Evolutionary conservation across 495 filamentous ascomycete species (phyloP), one percentile per base, ranked within the genome.

Genomic region (Bryoglossum gracile): DNA sequence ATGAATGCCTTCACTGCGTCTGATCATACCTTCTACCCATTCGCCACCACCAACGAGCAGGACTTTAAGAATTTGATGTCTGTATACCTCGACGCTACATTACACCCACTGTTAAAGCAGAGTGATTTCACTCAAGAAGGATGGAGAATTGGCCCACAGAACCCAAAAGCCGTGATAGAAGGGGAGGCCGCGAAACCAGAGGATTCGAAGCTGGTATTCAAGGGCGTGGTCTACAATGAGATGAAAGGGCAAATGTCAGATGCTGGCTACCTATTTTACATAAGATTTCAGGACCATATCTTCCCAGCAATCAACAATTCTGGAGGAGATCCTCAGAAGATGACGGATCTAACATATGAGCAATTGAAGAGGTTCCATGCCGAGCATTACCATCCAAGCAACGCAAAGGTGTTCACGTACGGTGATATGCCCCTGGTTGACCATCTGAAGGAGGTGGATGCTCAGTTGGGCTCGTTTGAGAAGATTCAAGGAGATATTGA

Each of bases 161-260:
- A 98, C 61, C 84, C 86, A 5, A 70, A 74, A 34, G 76, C 77
- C 16, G 57, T 73, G 2, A 55, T 67, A 32, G 58, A 71, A 18
- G 69, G 65, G 3, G 69, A 72, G 9, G 65, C 57, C 18, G 56
- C 66, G 43, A 69, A 67, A 41, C 17, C 42, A 9, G 54, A 57
- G 32, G 54, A 55, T 21, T 75, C 68, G 43, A 79, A 76, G 28
- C 77, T 97, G 16, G 83, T 96, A 11, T 98, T 98, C 73, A 98
- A 98, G 64, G 92, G 92, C 18, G 92, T 98, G 9, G 92, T 98
- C 18, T 98, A 98, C 66, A 98, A 98, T 60, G 92, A 98, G 68
- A 98, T 98, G 92, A 98, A 98, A 67, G 92, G 92, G 0, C 89
- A 95, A 61, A 95, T 97, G 80, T 97, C 92, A 6, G 92, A 97